Base-by-base conservation (phyloP, 768 basidiomycete species). In the Pholiota conissans region DNA sequence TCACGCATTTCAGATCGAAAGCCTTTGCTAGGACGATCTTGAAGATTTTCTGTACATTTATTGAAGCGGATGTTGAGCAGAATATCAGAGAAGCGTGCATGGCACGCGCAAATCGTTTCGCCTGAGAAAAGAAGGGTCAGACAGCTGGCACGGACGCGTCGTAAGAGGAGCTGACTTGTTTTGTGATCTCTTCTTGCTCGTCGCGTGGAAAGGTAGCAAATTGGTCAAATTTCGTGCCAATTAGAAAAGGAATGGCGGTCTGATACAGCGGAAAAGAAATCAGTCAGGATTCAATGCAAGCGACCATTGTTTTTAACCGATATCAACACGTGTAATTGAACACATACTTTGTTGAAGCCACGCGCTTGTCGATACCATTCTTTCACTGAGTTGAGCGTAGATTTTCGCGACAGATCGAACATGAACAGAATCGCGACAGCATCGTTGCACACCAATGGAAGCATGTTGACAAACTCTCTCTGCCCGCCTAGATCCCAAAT, bases 51-150 rank as follows among this genome's bases (percentile, higher is more conserved):
- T 99, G 97, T 54, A 99, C 96, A 74, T 99, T 99, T 79, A 98
- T 97, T 60, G 95, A 95, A 62, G 96, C 95, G 48, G 93, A 93
- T 48, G 97, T 99, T 50, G 96, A 98, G 76, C 96, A 99, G 76
- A 98, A 99, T 73, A 99, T 97, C 59, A 99, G 77, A n/a, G 95
- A 96, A 16, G 97, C 95, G 72, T 98, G 95, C 97, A 99, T 99
- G 50, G 97, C 97, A 71, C 92, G 90, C 60, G 95, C 93, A 75
- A 99, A 99, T 65, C 96, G 87, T 73, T 97, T 97, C 42, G 97
- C 96, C 92, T 95, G 68, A 46, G 30, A 56, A 13, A 54, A 52
- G 42, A 55, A 27, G 53, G 54, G 24, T 34, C 29, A 37, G 42
- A 3, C 9, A 52, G 39, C 47, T 35, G 39, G 30, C 5, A 29